Base-by-base conservation (phyloP, 2,329 filamentous ascomycete species). In the Cordyceps pruinosa region DNA sequence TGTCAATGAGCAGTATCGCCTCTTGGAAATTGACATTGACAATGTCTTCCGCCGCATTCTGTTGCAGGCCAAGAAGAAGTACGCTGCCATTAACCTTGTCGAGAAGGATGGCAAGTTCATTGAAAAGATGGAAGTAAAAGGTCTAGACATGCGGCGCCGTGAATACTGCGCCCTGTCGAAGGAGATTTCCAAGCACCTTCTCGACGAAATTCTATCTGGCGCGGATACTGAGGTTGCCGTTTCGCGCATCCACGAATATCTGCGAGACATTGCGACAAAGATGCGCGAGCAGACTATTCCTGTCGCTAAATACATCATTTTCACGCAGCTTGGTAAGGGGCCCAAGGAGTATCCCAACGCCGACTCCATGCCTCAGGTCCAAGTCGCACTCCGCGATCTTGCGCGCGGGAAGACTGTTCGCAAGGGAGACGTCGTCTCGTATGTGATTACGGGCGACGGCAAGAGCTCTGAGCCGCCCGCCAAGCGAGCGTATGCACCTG, bases 51-150 rank as follows among this genome's bases (percentile, higher is more conserved):
- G 93, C 46, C 87, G 94, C 32, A 88, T 99, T 57, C 76, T 99
- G 39, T 79, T 99, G 15, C 94, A 97, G 68, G 93, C 94, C 30
- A 99, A 99, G 81, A 99, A 99, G 79, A 99, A 99, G 78, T 99
- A 99, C 72, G 94, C 94, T 9, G 94, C 94, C 41, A 89, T 99
- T 72, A 97, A 96, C 70, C 84, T 97, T 70, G 84, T 94, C 7
- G 89, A 97, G 66, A 80, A 89, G 23, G 88, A 95, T 66, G 92
- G 91, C 64, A 95, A 93, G 70, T 96, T 87, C 68, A 79, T 93
- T 45, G 93, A 97, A 70, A 93, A 96, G 75, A 88, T 99, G 73
- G 94, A 99, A 71, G 89, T 99, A 68, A 99, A 99, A 74, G 94
- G 94, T 77, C 82, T 99, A 48, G 94, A 99, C 68, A 99, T 99